These are phyloP conservation scores for Sarocladiaceae sp. DNA, from an alignment of 2,329 filamentous ascomycete species.

Conservation along the genomic window DNA sequence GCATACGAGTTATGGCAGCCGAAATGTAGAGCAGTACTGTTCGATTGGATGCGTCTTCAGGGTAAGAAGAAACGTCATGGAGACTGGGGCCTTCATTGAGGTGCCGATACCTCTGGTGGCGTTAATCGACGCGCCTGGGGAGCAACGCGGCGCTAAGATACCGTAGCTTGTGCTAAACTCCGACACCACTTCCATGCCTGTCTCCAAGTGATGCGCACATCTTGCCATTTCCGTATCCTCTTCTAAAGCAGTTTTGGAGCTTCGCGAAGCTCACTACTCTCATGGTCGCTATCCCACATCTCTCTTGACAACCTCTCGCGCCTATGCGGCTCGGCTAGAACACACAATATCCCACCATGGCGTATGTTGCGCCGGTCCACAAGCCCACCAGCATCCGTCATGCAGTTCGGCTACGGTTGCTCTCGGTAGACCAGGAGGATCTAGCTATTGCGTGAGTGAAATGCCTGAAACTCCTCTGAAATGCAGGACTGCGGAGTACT, in stretches of 20 bases:
- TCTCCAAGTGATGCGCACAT: slow-evolving; percentile 5
- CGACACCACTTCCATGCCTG: no score
- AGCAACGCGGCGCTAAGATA: slow-evolving; percentile 7
- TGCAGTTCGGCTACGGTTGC: slow-evolving; percentile 75
- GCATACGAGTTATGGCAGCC: no score
- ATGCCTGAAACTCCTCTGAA: slow-evolving; percentile 3
- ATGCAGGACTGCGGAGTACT: not conserved
- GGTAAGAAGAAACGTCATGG: no score
- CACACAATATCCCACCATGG: slow-evolving; percentile 53
- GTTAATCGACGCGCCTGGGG: slow-evolving; percentile 2
- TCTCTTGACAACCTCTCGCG: not conserved
- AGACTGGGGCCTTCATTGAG: no score
- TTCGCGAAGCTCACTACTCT: not conserved
- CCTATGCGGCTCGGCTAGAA: not conserved
- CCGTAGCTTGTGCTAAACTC: not conserved
- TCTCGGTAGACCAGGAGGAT: slow-evolving; percentile 71
- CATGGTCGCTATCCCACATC: not conserved
- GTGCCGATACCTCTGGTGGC: not conserved
- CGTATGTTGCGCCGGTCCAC: slow-evolving; percentile 92
- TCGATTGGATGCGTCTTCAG: not conserved
- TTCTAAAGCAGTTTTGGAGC: no score
- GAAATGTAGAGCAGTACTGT: no score
- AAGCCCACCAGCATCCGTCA: slow-evolving; percentile 86
- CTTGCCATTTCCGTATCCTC: no score
- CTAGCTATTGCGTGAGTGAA: slow-evolving; percentile 77